These are phyloP conservation scores for Verruconis gallopava DNA, from an alignment of 2,329 filamentous ascomycete species.

Conservation along the genomic window DNA sequence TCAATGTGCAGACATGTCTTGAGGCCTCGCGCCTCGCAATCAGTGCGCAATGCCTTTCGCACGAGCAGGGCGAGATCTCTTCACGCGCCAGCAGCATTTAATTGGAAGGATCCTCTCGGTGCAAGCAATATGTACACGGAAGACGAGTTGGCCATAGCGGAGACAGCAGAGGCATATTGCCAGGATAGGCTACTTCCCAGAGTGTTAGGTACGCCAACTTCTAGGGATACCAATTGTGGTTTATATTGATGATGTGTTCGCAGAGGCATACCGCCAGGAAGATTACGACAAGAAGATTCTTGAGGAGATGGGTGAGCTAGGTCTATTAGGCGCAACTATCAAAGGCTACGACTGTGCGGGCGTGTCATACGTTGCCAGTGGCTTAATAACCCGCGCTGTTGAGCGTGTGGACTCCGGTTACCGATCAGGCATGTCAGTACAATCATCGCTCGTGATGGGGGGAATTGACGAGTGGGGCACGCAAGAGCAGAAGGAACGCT, in stretches of 20 bases:
- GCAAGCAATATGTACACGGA: slow-evolving; percentile 68
- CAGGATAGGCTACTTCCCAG: slow-evolving; percentile 78
- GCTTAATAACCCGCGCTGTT: slow-evolving; percentile 78
- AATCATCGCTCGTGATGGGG: slow-evolving; percentile 87
- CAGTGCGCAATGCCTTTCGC: neutral
- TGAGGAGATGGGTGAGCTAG: slow-evolving; percentile 83
- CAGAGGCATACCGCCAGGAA: slow-evolving; percentile 78
- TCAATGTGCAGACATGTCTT: no score
- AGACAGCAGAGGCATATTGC: slow-evolving; percentile 87
- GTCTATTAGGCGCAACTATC: slow-evolving; percentile 76
- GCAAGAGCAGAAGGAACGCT: slow-evolving; percentile 76
- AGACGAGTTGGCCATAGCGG: slow-evolving; percentile 78
- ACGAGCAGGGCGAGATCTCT: no score
- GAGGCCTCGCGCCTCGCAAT: neutral
- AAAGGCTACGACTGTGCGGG: slow-evolving; percentile 82
- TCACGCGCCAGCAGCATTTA: slow-evolving; percentile 38
- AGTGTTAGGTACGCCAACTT: slow-evolving; percentile 53
- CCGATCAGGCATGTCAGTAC: slow-evolving; percentile 84
- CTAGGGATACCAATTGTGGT: neutral
- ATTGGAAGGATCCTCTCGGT: slow-evolving; percentile 84
- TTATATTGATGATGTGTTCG: neutral
- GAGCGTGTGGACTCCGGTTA: slow-evolving; percentile 88
- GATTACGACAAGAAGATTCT: slow-evolving; percentile 76
- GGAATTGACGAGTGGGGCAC: slow-evolving; percentile 80
- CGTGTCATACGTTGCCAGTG: slow-evolving; percentile 76